Evolutionary conservation across 257 asterid species (phyloP).

Genomic region (Cruciata laevipes): DNA sequence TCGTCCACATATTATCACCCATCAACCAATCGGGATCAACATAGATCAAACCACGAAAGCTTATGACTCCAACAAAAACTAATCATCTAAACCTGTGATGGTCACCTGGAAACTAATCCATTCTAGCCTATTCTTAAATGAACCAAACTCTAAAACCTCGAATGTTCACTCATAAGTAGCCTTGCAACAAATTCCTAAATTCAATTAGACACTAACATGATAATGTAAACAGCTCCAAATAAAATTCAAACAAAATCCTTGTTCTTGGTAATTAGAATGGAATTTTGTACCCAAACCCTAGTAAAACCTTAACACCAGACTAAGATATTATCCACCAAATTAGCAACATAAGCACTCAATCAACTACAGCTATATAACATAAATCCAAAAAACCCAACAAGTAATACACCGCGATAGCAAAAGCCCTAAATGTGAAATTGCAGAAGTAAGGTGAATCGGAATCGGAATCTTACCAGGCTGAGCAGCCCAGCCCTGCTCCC

Average conservation of each 20-base stretch:
- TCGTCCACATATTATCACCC: background rate
- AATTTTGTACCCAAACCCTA: background rate
- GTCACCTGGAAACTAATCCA: background rate
- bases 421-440: background rate
- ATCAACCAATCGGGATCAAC: background rate
- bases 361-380: background rate
- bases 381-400: background rate
- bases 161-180: background rate
- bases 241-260: background rate
- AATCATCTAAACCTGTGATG: background rate
- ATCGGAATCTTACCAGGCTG: slow-evolving; percentile 62
- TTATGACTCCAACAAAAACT: background rate
- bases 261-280: background rate
- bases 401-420: too few species aligned
- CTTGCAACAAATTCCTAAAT: background rate
- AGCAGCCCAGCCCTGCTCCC: slow-evolving; percentile 97
- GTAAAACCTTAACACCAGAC: slow-evolving; percentile 6
- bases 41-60: background rate
- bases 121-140: background rate
- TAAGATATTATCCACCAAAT: background rate
- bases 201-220: background rate
- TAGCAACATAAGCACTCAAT: background rate
- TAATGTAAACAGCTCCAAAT: background rate
- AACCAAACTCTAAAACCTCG: background rate
- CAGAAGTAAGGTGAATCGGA: background rate